Conservation (phyloP, 257 asterid genomes). For the Datura wrightii region DNA sequence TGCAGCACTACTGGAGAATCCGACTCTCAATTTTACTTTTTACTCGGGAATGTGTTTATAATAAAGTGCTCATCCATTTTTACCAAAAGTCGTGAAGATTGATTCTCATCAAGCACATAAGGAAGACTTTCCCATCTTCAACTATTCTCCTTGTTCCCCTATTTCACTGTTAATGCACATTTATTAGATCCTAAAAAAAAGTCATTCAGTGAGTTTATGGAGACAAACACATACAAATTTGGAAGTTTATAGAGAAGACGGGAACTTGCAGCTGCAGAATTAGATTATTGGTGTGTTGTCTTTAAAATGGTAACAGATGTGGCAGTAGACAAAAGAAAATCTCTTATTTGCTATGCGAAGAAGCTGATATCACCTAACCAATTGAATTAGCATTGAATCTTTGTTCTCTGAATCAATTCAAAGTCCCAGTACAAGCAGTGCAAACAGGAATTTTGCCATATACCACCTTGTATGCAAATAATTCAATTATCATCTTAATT, state of each 20-base stretch:
- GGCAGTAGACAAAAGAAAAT: not conserved
- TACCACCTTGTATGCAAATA: not conserved
- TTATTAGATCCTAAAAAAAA: not conserved
- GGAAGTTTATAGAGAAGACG: not conserved
- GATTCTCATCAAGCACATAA: conserved; percentile 24
- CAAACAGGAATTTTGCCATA: not conserved
- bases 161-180: not conserved
- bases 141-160: not conserved
- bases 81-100: not conserved
- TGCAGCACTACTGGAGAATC: not conserved
- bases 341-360: not conserved
- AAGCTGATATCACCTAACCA: not conserved
- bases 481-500: conserved; percentile 9
- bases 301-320: not conserved
- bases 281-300: not conserved
- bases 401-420: not conserved
- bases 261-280: not conserved
- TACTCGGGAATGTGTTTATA: not conserved
- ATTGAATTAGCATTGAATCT: conserved; percentile 14
- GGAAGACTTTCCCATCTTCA: conserved; percentile 2
- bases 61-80: not conserved
- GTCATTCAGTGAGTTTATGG: not conserved
- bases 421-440: not conserved
- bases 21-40: not conserved
- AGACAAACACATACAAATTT: not conserved